Percentiles rank a stretch among this genome's conserved stretches.
phyloP scores from a whole-genome alignment of 768 basidiomycete species.

The Butyriboletus loyo region DNA sequence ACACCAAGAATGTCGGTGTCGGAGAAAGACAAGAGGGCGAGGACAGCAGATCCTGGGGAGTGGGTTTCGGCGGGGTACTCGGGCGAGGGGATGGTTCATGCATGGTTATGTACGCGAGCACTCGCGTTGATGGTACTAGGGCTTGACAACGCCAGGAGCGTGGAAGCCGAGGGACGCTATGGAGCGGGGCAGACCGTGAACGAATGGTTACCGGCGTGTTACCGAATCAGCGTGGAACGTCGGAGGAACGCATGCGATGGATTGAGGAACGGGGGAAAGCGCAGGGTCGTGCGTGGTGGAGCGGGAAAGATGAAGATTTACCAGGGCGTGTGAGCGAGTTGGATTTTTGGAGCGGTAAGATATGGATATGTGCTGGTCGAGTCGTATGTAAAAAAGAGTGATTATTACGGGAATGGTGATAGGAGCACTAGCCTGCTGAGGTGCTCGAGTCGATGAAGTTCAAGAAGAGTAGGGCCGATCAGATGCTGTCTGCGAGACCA shows the following conservation, averaged over 20 bases:
- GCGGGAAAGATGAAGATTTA: constrained; percentile 28
- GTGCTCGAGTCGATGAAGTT: too few species aligned
- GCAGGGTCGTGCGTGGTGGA: constrained; percentile 12
- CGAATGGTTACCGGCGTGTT: constrained; percentile 27
- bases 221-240: constrained; percentile 14
- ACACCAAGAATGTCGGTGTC: not conserved
- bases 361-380: too few species aligned
- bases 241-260: constrained; percentile 7
- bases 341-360: not conserved
- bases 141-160: constrained; percentile 21
- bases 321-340: not conserved
- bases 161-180: constrained; percentile 17
- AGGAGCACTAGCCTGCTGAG: too few species aligned
- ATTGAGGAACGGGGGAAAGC: not conserved
- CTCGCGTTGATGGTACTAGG: constrained; percentile 59
- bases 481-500: too few species aligned
- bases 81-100: constrained; percentile 74
- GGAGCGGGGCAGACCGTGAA: constrained; percentile 19
- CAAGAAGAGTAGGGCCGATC: too few species aligned
- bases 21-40: constrained; percentile 2
- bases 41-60: constrained; percentile 46
- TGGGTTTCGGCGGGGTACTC: constrained; percentile 72
- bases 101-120: constrained; percentile 60
- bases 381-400: too few species aligned
- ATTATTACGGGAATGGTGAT: too few species aligned